A percentile compares a stretch with the other conserved stretches of the same genome.
Conservation (phyloP, 345 rosid genomes). For the Euphorbia lathyris region DNA sequence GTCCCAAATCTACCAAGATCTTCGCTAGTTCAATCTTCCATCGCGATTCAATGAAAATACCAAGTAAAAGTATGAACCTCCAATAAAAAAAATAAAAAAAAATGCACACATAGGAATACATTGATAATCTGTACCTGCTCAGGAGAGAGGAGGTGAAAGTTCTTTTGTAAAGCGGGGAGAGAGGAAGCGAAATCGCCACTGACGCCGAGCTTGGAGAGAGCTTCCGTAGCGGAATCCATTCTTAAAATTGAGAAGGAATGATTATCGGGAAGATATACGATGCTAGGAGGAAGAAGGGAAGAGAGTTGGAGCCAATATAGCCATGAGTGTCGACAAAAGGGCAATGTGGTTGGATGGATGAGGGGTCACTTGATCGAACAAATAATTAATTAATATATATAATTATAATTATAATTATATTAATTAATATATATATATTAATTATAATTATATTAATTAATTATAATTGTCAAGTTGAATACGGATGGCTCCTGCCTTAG, state of each 20-base stretch:
- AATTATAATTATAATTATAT: no score
- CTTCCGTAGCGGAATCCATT: constrained; percentile 20
- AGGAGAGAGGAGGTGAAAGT: constrained; percentile 51
- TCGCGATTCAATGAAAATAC: neutral
- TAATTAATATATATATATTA: no score
- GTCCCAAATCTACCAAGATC: constrained; percentile 63
- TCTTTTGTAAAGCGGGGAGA: constrained; percentile 56
- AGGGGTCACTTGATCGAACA: no score
- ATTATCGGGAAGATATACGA: no score
- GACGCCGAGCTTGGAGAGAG: constrained; percentile 35
- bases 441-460: no score
- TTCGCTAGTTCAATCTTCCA: constrained; percentile 73
- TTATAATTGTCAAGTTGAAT: no score
- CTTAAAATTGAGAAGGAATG: neutral
- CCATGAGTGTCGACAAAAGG: no score
- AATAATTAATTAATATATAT: no score
- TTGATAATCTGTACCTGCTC: constrained; percentile 43
- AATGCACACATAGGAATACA: neutral
- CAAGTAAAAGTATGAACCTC: neutral
- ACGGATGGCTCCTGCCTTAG: no score
- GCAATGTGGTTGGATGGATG: no score
- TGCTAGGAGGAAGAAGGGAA: no score
- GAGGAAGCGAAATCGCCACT: constrained; percentile 42
- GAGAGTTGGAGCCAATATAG: no score
- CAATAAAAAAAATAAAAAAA: neutral